Conservation (phyloP, 495 filamentous ascomycete species). For the Tuber calosporum region DNA sequence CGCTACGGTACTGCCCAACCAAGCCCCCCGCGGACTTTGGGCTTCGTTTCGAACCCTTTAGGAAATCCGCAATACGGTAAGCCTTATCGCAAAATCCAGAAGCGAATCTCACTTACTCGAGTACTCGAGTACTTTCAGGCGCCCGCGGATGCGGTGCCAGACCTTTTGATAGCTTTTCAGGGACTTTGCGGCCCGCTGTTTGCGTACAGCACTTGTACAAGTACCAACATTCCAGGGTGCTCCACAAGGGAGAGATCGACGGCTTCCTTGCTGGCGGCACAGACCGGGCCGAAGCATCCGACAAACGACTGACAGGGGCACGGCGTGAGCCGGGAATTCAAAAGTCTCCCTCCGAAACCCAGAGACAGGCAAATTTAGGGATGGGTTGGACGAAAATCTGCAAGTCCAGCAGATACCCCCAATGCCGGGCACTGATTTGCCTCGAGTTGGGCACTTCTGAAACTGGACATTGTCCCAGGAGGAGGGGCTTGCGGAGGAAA, state of each 20-base stretch:
- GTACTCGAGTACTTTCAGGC: too few relatives aligned
- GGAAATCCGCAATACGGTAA: background rate
- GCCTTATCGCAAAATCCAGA: background rate
- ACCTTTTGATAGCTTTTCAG: background rate
- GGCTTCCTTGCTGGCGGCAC: too few relatives aligned
- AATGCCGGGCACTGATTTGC: background rate
- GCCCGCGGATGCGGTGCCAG: background rate
- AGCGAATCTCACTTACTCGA: background rate
- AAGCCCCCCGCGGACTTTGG: too few relatives aligned
- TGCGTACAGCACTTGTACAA: background rate
- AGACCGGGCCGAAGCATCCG: too few relatives aligned
- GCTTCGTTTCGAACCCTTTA: background rate
- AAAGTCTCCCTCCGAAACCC: too few relatives aligned
- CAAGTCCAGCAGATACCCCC: background rate
- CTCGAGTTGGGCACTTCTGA: background rate
- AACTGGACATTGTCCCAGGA: background rate
- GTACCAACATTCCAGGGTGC: too few relatives aligned
- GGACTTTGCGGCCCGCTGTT: background rate
- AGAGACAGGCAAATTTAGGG: background rate
- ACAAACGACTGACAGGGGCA: too few relatives aligned
- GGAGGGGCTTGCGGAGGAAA: background rate
- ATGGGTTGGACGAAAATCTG: background rate
- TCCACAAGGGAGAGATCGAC: too few relatives aligned
- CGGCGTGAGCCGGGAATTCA: too few relatives aligned
- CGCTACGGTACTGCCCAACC: too few relatives aligned